Base-by-base conservation (phyloP, 2,329 filamentous ascomycete species). In the Aspergillus clavatus region DNA sequence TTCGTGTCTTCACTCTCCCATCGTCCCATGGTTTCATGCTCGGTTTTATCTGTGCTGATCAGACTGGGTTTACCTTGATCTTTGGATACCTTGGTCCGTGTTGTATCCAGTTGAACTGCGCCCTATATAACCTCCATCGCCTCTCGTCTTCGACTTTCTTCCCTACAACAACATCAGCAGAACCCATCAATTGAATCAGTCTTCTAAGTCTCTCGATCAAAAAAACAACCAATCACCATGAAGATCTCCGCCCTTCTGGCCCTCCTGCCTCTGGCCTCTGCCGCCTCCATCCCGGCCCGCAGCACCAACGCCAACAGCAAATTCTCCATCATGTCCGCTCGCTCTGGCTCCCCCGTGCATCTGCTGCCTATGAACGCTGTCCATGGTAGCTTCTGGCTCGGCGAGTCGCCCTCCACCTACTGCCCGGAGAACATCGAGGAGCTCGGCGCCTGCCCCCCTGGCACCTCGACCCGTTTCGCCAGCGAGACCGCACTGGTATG, bases 341-440 rank as follows among this genome's bases (percentile, higher is more conserved):
- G 68, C 56, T 72, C 69, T 40, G 72, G 61, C 37, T 74, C 72
- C 3, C 69, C 69, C 21, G 67, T 80, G 49, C 73, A 81, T 56
- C 59, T 71, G 7, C 62, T 64, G 21, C 52, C 65, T 7, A 57
- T 80, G 46, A 71, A 71, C 31, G 76, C 77, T 26, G 61, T 62
- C 18, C 68, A 67, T 21, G 54, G 58, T 22, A 63, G 66, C 41
- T 78, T 81, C 67, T 78, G 63, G 54, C 63, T 80, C 42, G 76
- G 75, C 21, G 69, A 69, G n/a, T 49, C 60, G 3, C 61, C 75
- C 8, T 56, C 65, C 5, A 68, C 70, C 22, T 79, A 74, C 60
- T 80, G 76, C 58, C 76, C 77, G 1, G 48, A 54, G 3, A 39
- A 57, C 3, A 59, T 71, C 1, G 61, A 61, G 23, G 42, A 60